Base-by-base conservation (phyloP, 73 alveolate genomes). In the Paramecium tetraurelia region DNA sequence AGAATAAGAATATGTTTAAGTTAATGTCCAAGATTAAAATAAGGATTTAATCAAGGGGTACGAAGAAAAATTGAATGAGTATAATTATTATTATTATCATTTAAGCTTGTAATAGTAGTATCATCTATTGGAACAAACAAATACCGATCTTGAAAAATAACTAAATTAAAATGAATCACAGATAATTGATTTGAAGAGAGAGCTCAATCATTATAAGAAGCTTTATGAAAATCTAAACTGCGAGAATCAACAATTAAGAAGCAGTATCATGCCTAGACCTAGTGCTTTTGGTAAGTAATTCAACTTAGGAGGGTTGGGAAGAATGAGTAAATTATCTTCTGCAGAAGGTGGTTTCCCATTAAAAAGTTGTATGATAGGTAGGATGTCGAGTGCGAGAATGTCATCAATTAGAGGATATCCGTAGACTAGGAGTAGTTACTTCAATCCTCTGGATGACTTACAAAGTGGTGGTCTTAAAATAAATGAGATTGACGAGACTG, bases 151-250 rank as follows among this genome's bases (percentile, higher is more conserved):
- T 53, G 20, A 63, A 63, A 63, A 63, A 33, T 12, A 63, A 63
- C 5, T 27, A 63, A n/a, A 7, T 31, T 6, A 0, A 4, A 7
- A 31, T 27, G 86, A 72, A 36, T 7, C 31, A 35, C 7, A 72
- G 14, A 72, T 72, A 40, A 72, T 72, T 5, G 86, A 72, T 4
- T 72, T 72, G 10, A 72, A 72, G 24, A 72, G 86, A 72, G 86
- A 72, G 36, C 7, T 72, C 7, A 43, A 9, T 35, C 40, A 72
- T 72, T 72, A 72, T 72, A 72, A 40, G 6, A 72, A 72, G 18
- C 27, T 72, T 12, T 72, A 72, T 72, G 86, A 72, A 7, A 72
- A 72, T 72, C 9, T 18, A 3, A 72, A 72, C 20, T 29, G 59
- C 14, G 86, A 72, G 12, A 72, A 72, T 72, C 5, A 36, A 40